Evolutionary conservation across 108 stramenopile species (phyloP).

Genomic region (Parmales sp.): DNA sequence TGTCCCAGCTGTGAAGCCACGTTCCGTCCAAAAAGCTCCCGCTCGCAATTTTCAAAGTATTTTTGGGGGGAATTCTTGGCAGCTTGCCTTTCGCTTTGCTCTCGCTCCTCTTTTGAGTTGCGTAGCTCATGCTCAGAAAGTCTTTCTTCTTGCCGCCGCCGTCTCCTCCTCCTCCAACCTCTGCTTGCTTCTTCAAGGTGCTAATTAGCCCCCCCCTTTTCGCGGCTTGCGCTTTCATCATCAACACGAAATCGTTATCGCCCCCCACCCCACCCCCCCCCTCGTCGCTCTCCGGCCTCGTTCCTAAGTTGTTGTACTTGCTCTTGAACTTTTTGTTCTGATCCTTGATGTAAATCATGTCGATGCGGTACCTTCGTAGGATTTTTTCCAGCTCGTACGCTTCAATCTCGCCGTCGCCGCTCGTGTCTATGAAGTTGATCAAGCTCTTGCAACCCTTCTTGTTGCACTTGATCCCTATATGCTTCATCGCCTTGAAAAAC

Average conservation of each 20-base stretch:
- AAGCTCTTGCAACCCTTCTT: slow-evolving; percentile 1
- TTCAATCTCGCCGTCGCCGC: background rate
- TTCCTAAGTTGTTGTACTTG: background rate
- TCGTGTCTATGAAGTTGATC: background rate
- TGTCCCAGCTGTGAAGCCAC: slow-evolving; percentile 4
- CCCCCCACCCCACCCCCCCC: background rate
- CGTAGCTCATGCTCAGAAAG: no score
- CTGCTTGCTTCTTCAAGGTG: background rate
- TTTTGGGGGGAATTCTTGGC: background rate
- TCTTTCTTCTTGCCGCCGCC: background rate
- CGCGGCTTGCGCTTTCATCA: slow-evolving; percentile 1
- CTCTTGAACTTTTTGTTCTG: background rate
- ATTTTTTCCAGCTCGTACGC: slow-evolving; percentile 11
- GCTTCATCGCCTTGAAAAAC: background rate
- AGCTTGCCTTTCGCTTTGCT: background rate
- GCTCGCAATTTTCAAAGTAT: background rate
- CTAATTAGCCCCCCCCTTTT: background rate
- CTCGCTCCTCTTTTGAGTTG: no score
- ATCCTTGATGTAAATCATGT: background rate
- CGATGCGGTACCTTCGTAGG: background rate
- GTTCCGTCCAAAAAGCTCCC: background rate
- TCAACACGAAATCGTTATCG: slow-evolving; percentile 3
- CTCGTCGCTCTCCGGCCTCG: background rate
- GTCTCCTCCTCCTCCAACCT: no score
- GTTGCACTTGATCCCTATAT: slow-evolving; percentile 6